Base-by-base conservation (phyloP, 1,284 basidiomycete species). In the Volvariella surrecta region DNA sequence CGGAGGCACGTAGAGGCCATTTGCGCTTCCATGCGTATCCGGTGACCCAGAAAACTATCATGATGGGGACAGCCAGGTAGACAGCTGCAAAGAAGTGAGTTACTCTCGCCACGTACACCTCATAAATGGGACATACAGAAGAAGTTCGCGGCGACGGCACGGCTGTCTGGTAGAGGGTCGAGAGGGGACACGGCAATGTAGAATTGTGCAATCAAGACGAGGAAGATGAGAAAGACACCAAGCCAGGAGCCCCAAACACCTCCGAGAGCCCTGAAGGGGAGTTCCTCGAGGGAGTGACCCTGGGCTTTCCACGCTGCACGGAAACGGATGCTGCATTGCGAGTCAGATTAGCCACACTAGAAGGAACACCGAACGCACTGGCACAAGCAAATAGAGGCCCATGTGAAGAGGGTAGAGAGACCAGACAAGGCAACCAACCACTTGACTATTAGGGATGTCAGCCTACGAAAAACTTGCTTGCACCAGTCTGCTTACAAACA, bases 351-450 rank as follows among this genome's bases (percentile, higher is more conserved):
- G 7, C n/a, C 17, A 37, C 37, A 19, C 3, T 10, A 15, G 2
- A 18, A 3, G 4, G 28, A 17, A n/a, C 11, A 28, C 3, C 19
- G 6, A 32, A 61, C 64, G 24, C 48, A 66, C 63, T 69, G 68
- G 64, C 68, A 70, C 32, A 68, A 51, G 46, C 66, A 68, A 44
- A 70, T 67, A 7, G 68, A 52, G 18, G 61, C 40, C 68, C 68
- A 70, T 2, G 64, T 64, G 58, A 70, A 66, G 47, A 70, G 57
- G 13, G 63, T 64, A 1, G 68, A 68, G 34, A 70, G 60, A 44
- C 66, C 67, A 18, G 68, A 70, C 8, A 70, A 50, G 11, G 66
- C 67, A 24, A 65, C 45, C 13, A 70, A 56, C 68, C 68, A 70
- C 22, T 50, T 54, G 56, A 70, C 66, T 69, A 40, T 15, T 10